Percentiles rank a stretch among this genome's conserved stretches.
These are phyloP conservation scores for Zhuliangozyma parablackwelliae DNA, from an alignment of 1,139 yeast genomes.

Conservation along the genomic window DNA sequence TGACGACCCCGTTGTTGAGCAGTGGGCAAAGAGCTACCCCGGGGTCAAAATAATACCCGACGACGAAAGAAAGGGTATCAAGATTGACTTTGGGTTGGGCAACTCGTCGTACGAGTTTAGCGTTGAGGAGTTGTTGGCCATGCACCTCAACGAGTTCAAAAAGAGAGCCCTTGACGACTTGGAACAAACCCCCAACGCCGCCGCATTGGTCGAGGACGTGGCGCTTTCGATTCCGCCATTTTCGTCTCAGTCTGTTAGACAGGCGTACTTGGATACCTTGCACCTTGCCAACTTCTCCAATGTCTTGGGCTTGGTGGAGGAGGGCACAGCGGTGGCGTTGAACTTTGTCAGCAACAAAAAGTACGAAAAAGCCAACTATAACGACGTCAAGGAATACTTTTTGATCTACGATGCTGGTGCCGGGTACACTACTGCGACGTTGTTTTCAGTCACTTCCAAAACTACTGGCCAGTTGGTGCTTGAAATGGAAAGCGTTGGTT, in stretches of 20 bases:
- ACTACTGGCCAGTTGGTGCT: conserved; percentile 36
- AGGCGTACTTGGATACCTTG: conserved; percentile 69
- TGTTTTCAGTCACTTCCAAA: conserved; percentile 59
- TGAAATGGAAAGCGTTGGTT: conserved; percentile 70
- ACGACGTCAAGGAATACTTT: conserved; percentile 51
- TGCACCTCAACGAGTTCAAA: conserved; percentile 69
- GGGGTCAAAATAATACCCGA: conserved; percentile 51
- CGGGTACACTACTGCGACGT: conserved; percentile 82
- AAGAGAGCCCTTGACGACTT: conserved; percentile 53
- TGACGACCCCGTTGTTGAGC: conserved; percentile 41
- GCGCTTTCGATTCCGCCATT: conserved; percentile 78
- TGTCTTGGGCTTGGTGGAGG: conserved; percentile 70
- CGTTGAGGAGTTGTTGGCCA: conserved; percentile 76
- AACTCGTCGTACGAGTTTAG: conserved; percentile 41
- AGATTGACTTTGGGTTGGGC: conserved; percentile 48
- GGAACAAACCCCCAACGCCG: conserved; percentile 26
- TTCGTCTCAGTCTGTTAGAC: conserved; percentile 61
- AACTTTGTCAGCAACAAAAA: conserved; percentile 60
- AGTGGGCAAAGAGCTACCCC: conserved; percentile 52
- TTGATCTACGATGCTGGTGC: conserved; percentile 90
- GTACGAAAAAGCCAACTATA: conserved; percentile 30
- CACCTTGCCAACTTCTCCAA: conserved; percentile 61
- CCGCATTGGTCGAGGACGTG: conserved; percentile 50
- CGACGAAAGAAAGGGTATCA: conserved; percentile 41
- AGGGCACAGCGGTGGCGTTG: conserved; percentile 86